phyloP scores from a whole-genome alignment of 768 basidiomycete genomes.

The Mrakia hoshinonis region DNA sequence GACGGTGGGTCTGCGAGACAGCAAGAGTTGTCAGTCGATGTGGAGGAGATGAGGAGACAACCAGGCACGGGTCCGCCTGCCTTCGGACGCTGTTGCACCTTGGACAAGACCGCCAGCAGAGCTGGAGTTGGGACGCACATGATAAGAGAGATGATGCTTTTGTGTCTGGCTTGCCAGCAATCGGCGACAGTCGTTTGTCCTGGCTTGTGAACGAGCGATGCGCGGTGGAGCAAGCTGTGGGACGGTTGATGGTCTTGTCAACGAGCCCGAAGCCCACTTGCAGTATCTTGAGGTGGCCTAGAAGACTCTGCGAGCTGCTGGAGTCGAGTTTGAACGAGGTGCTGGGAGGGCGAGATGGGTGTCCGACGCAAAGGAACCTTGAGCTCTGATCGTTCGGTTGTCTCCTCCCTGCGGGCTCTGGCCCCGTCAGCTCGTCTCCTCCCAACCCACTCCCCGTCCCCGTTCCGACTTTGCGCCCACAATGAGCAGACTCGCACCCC shows the following conservation, averaged over 20 bases:
- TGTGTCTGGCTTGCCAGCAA: neutral
- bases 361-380: too few relatives aligned
- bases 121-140: too few relatives aligned
- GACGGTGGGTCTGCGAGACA: too few relatives aligned
- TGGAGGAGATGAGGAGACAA: too few relatives aligned
- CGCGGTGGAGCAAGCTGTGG: neutral
- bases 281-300: too few relatives aligned
- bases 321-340: neutral
- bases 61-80: too few relatives aligned
- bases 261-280: neutral
- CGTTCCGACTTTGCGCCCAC: neutral
- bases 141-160: too few relatives aligned
- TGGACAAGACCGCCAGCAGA: too few relatives aligned
- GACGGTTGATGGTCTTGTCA: neutral
- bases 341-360: neutral
- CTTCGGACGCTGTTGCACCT: too few relatives aligned
- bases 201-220: neutral
- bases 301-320: too few relatives aligned
- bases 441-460: neutral
- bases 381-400: neutral
- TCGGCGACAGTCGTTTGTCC: neutral
- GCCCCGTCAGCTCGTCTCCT: neutral
- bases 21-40: too few relatives aligned
- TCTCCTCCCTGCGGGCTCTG: neutral
- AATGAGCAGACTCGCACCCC: conserved; percentile 83